These are phyloP conservation scores for Erodium texanum DNA, from an alignment of 441 rosid genomes.

Conservation along the genomic window DNA sequence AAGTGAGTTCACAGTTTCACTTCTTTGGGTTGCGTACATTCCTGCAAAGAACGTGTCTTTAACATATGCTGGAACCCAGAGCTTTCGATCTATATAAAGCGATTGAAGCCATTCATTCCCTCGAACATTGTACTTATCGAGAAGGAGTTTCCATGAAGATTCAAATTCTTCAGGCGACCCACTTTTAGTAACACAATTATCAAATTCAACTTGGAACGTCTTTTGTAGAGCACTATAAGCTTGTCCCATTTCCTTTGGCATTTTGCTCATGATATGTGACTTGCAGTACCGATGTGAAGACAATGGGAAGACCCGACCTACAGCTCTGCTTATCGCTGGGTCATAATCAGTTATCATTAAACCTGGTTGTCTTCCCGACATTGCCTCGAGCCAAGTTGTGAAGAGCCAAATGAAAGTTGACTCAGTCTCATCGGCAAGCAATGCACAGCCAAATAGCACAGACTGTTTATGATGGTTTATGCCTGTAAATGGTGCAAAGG, in stretches of 20 bases:
- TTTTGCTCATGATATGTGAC: constrained; percentile 35
- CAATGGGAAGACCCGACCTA: constrained; percentile 28
- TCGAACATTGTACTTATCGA: constrained; percentile 30
- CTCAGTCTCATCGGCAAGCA: constrained; percentile 35
- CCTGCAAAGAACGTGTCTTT: constrained; percentile 38
- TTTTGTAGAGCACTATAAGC: constrained; percentile 24
- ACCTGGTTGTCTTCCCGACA: constrained; percentile 29
- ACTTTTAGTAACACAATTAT: constrained; percentile 29
- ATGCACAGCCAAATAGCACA: constrained; percentile 37
- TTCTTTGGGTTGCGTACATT: constrained; percentile 26
- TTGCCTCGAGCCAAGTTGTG: constrained; percentile 36
- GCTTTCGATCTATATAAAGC: constrained; percentile 30
- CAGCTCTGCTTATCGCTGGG: constrained; percentile 29
- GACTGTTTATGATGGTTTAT: constrained; percentile 37
- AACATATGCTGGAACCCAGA: constrained; percentile 35
- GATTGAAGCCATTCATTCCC: constrained; percentile 39
- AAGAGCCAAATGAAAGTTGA: constrained; percentile 36
- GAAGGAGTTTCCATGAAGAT: constrained; percentile 33
- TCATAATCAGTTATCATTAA: constrained; percentile 32
- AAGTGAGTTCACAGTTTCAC: constrained; percentile 33
- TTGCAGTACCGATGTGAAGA: constrained; percentile 32
- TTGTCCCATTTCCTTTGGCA: constrained; percentile 33
- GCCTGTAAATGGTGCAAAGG: constrained; percentile 36
- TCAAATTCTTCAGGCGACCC: constrained; percentile 35
- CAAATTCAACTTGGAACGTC: constrained; percentile 32